Base-by-base conservation (phyloP, 768 basidiomycete species). In the Russula griseocarnosa region DNA sequence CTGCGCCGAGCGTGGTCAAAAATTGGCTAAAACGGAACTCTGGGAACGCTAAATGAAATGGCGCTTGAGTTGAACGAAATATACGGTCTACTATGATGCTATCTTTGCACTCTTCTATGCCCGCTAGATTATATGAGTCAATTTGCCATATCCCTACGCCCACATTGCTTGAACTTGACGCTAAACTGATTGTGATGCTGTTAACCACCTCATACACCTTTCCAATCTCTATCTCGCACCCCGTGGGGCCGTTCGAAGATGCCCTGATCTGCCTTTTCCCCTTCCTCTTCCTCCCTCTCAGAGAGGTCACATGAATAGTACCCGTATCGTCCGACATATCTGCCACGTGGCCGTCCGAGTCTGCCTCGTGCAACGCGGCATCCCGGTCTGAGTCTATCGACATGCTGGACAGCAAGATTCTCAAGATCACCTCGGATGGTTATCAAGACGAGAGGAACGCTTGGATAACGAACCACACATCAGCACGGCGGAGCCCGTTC, bases 401-500 rank as follows among this genome's bases (percentile, higher is more conserved):
- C 24, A 58, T 72, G 62, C 69, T 77, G 36, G 70, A 59, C 55
- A 82, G 69, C 42, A 86, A 86, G 67, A 60, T 82, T 77, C 67
- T 82, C 78, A 47, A 90, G 72, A 22, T 76, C 78, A 0, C 79
- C 74, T 53, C 81, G 76, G 62, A 88, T 75, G 0, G 80, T 76
- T 70, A 73, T 73, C 66, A 88, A 67, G 8, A 80, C 77, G 67
- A 87, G 70, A 16, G 66, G 70, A 88, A 88, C 50, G 85, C 84
- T 67, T 88, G 74, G 32, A 88, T 75, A 7, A 80, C 66, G 71
- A 81, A 87, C 85, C 86, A 87, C n/a, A 87, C 65, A 28, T 87
- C 85, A 10, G 84, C 84, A 5, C 74, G 70, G n/a, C 85, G 74
- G 49, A 87, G 84, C 1, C 79, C 83, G 56, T 88, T 87, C 5